Conservation (phyloP, 441 rosid species). For the Croton setiger region DNA sequence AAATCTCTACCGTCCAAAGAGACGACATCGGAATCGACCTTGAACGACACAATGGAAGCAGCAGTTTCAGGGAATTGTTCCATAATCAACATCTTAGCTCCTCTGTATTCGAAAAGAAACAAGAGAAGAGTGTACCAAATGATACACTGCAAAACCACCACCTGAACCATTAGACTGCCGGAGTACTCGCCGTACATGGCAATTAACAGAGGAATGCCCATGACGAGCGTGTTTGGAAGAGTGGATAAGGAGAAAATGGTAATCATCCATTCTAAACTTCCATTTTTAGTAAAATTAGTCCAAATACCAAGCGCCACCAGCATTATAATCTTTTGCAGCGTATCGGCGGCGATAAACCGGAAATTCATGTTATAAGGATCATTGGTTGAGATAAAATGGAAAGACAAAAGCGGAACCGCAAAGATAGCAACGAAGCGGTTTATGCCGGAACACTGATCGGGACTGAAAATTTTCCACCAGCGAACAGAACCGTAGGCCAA, state of each 20-base stretch:
- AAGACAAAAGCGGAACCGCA: constrained; percentile 67
- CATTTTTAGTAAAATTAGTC: constrained; percentile 41
- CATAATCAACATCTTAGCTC: constrained; percentile 70
- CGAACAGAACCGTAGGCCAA: constrained; percentile 72
- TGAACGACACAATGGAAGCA: constrained; percentile 87
- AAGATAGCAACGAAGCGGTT: constrained; percentile 78
- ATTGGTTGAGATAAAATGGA: constrained; percentile 63
- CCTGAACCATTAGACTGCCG: constrained; percentile 68
- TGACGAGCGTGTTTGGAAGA: constrained; percentile 68
- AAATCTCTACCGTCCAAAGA: constrained; percentile 79
- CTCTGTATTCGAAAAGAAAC: constrained; percentile 68
- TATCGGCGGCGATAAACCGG: constrained; percentile 67
- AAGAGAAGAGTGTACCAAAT: constrained; percentile 74
- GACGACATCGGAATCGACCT: constrained; percentile 87
- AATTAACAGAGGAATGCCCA: constrained; percentile 67
- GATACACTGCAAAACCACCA: constrained; percentile 72
- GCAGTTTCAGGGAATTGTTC: constrained; percentile 97
- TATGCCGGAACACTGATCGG: constrained; percentile 80
- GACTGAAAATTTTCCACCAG: constrained; percentile 81
- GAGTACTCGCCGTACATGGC: constrained; percentile 62
- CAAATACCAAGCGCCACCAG: constrained; percentile 44
- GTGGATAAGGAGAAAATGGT: constrained; percentile 69
- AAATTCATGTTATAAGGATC: constrained; percentile 62
- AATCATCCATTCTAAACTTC: constrained; percentile 66
- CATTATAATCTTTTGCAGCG: constrained; percentile 60